Percentiles rank a stretch among this genome's conserved stretches.
Conservation (phyloP, 176 grass and related monocot genomes). For the Avena insularis region DNA sequence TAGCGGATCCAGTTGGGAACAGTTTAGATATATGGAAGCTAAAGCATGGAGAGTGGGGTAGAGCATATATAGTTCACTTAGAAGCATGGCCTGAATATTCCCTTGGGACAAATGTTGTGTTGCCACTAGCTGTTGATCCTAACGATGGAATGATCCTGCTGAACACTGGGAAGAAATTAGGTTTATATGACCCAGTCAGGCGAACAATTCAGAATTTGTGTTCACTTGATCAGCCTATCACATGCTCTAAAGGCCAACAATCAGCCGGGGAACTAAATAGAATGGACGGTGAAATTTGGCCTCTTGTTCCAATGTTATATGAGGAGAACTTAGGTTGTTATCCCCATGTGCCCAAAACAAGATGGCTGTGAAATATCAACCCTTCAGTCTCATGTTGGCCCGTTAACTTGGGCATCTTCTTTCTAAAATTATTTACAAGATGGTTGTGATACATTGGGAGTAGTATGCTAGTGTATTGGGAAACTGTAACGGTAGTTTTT, state of each 20-base stretch:
- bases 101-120: constrained; percentile 14
- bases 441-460: no score
- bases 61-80: constrained; percentile 4
- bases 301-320: constrained; percentile 15
- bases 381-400: neutral
- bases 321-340: neutral
- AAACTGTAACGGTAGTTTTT: neutral
- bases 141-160: constrained; percentile 3
- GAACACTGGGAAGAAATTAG: constrained; percentile 7
- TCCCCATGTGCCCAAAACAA: neutral
- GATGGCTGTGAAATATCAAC: neutral
- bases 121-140: constrained; percentile 21
- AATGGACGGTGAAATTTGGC: neutral
- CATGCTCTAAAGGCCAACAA: neutral
- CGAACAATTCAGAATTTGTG: neutral
- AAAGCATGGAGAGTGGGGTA: constrained; percentile 6
- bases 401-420: neutral
- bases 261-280: neutral
- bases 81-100: constrained; percentile 24
- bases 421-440: neutral
- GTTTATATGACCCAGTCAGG: constrained; percentile 10
- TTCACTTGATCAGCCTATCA: neutral
- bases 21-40: constrained; percentile 30
- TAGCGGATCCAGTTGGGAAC: constrained; percentile 2
- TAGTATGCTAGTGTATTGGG: neutral